Conservation (phyloP, 495 filamentous ascomycete species). For the Aspergillus campestris region DNA sequence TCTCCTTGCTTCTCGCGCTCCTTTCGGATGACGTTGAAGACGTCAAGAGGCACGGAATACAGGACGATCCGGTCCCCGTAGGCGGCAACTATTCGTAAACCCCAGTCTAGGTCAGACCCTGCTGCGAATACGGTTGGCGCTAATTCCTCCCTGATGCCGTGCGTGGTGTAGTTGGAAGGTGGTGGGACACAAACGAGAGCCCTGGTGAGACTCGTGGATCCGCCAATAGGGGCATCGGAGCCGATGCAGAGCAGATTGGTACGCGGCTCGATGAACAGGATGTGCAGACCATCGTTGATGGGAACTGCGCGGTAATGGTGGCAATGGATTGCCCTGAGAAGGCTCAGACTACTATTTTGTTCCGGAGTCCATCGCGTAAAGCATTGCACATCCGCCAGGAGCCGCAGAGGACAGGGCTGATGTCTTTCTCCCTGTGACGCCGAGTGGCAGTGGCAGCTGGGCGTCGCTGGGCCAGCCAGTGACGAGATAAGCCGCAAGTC, state of each 20-base stretch:
- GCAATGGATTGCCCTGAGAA: slow-evolving; percentile 35
- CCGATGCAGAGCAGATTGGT: slow-evolving; percentile 56
- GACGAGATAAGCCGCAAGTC: slow-evolving; percentile 60
- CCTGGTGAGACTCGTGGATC: slow-evolving; percentile 39
- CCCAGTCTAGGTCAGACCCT: slow-evolving; percentile 51
- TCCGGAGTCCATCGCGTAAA: slow-evolving; percentile 18
- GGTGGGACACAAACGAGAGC: slow-evolving; percentile 33
- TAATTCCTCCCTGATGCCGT: slow-evolving; percentile 31
- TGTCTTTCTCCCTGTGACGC: slow-evolving; percentile 16
- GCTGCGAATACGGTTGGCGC: slow-evolving; percentile 46
- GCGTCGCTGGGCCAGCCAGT: slow-evolving; percentile 40
- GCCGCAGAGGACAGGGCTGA: slow-evolving; percentile 25
- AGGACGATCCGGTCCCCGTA: slow-evolving; percentile 48
- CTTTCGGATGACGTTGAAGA: slow-evolving; percentile 39
- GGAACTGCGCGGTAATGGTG: slow-evolving; percentile 65
- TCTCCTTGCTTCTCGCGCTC: slow-evolving; percentile 28
- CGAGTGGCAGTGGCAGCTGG: slow-evolving; percentile 27
- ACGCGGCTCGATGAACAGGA: slow-evolving; percentile 61
- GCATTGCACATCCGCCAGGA: slow-evolving; percentile 19
- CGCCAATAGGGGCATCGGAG: slow-evolving; percentile 53
- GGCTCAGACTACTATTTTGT: slow-evolving; percentile 19
- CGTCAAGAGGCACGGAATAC: slow-evolving; percentile 56
- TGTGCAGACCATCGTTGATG: slow-evolving; percentile 59
- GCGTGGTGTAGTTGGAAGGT: slow-evolving; percentile 21
- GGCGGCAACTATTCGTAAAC: slow-evolving; percentile 53